Evolutionary conservation across 2,329 filamentous ascomycete genomes (phyloP).

Genomic region (Elsinoe fawcettii): DNA sequence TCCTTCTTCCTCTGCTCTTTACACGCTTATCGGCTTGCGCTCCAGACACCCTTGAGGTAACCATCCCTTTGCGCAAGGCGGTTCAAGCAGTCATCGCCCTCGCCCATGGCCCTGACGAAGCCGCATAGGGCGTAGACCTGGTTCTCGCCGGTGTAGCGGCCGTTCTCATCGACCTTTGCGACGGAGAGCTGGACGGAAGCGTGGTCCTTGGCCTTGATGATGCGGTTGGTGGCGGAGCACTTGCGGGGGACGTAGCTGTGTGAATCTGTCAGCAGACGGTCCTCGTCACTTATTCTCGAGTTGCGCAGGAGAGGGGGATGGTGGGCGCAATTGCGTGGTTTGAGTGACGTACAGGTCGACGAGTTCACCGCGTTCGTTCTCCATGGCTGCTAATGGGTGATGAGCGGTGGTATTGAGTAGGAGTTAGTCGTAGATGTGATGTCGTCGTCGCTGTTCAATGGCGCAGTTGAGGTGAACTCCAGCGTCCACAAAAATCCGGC

Average conservation of each 20-base stretch:
- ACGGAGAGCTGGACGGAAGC: constrained; percentile 94
- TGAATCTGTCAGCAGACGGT: constrained; percentile 26
- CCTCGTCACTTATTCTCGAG: constrained; percentile 10
- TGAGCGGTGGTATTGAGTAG: constrained; percentile 25
- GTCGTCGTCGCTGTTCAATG: neutral
- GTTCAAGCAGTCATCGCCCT: constrained; percentile 96
- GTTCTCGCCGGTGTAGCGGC: constrained; percentile 93
- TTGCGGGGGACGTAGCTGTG: constrained; percentile 93
- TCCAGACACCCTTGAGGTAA: constrained; percentile 96
- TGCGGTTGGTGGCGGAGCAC: constrained; percentile 98
- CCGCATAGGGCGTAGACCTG: constrained; percentile 95
- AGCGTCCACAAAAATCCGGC: neutral
- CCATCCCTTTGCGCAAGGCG: constrained; percentile 91
- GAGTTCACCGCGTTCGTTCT: constrained; percentile 99
- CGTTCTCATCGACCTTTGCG: constrained; percentile 98
- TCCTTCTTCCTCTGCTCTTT: constrained; percentile 6
- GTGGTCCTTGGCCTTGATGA: constrained; percentile 99
- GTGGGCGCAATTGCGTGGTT: neutral
- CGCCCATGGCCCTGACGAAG: constrained; percentile 95
- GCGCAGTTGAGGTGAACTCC: neutral
- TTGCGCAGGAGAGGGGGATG: neutral
- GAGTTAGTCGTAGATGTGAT: neutral
- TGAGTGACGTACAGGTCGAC: constrained; percentile 78
- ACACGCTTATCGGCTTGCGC: constrained; percentile 51
- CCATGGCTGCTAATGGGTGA: constrained; percentile 59